Conservation (phyloP, 1,284 basidiomycete species). For the Lignosus rhinocerotis region DNA sequence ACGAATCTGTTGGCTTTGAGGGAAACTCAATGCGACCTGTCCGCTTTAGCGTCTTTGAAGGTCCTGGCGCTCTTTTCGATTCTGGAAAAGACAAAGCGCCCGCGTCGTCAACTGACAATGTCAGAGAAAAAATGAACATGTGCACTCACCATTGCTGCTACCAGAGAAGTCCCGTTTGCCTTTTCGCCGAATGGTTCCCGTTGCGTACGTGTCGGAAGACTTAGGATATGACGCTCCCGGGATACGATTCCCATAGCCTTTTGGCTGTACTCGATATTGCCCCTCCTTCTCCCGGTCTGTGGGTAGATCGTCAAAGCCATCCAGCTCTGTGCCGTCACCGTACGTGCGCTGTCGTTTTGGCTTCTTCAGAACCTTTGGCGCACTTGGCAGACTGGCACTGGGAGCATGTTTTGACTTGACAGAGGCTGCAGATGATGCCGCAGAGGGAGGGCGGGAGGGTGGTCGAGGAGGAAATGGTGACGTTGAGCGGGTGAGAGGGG, state of each 20-base stretch:
- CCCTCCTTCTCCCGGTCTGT: conserved; percentile 83
- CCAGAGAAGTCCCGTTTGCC: conserved; percentile 33
- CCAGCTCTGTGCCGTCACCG: conserved; percentile 93
- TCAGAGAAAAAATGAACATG: not conserved
- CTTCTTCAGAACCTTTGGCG: conserved; percentile 70
- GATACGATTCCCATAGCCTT: conserved; percentile 60
- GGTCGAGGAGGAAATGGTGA: conserved; percentile 63
- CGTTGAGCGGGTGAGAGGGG: conserved; percentile 42
- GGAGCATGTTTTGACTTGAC: conserved; percentile 34
- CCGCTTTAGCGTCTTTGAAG: conserved; percentile 43
- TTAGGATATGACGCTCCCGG: conserved; percentile 55
- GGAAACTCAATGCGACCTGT: conserved; percentile 40
- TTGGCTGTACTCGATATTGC: conserved; percentile 68
- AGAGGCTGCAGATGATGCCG: conserved; percentile 49
- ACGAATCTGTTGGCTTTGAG: conserved; percentile 26
- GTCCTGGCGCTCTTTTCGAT: conserved; percentile 29
- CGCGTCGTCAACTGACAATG: conserved; percentile 2
- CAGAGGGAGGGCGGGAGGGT: conserved; percentile 54
- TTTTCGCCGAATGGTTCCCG: conserved; percentile 58
- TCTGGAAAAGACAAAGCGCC: conserved; percentile 8
- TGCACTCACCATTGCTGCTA: conserved; percentile 33
- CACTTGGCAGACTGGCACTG: conserved; percentile 39
- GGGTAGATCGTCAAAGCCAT: conserved; percentile 87
- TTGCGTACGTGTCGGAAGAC: conserved; percentile 39
- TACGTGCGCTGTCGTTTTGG: conserved; percentile 75